Base-by-base conservation (phyloP, 805 yeast genomes). In the Metschnikowia drakensbergensis region DNA sequence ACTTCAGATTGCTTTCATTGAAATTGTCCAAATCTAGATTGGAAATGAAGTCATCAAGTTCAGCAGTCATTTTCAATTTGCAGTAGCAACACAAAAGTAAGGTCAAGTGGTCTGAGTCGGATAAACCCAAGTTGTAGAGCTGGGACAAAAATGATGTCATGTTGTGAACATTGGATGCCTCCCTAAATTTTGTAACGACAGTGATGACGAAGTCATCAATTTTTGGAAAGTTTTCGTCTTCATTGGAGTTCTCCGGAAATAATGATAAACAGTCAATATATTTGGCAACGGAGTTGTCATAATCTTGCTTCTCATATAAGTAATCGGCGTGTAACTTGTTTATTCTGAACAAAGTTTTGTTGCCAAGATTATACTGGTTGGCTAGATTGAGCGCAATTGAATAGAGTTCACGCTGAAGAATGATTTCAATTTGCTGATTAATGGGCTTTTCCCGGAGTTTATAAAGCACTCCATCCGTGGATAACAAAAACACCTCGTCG, bases 41-140 rank as follows among this genome's bases (percentile, higher is more conserved):
- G 3, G 74, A 68, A 25, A 88, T 74, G 57, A 88, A 89, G 4
- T 62, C 55, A 34, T 75, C 74, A 27, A 92, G 69, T 41, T 83
- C 83, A 1, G 75, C 77, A 3, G 73, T 75, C 51, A 76, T 76
- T 51, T 84, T 86, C 57, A 88, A 66, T 59, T 90, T 89, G 51
- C 96, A 87, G 58, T 85, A 83, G 43, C 92, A 82, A 51, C 92
- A 85, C 26, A 91, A 65, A 36, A 91, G 70, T 26, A 92, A 66
- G 0, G 96, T 90, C 5, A 89, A 76, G 63, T 92, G 97, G 60
- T 90, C 95, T 29, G 80, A 74, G n/a, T 80, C 79, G 0, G 96
- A 83, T 10, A 76, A 55, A 2, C 77, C 75, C 37, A 73, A 64
- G 6, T 75, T 75, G 46, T 86, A 72, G 54, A 90, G 70, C 9